A percentile compares a stretch with the other conserved stretches of the same genome.
Evolutionary conservation across 1,139 yeast species (phyloP).

Genomic region (Zygosaccharomyces sapae): DNA sequence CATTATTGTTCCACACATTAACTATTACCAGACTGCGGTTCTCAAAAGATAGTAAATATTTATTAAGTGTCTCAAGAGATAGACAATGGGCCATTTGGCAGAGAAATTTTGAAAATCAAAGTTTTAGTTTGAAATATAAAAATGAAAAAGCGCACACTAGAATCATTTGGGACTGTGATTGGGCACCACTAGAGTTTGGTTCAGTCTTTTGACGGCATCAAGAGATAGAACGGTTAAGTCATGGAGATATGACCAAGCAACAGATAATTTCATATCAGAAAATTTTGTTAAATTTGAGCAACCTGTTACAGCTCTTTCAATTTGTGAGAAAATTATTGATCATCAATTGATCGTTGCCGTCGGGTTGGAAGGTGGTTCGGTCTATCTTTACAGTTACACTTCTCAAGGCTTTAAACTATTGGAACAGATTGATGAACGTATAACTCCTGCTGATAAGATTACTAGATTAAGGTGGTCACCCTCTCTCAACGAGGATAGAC

Average conservation of each 20-base stretch:
- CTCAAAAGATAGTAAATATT: slow-evolving; percentile 62
- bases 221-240: slow-evolving; percentile 76
- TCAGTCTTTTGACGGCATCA: slow-evolving; percentile 67
- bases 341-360: slow-evolving; percentile 47
- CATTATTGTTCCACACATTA: slow-evolving; percentile 63
- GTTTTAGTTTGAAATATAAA: slow-evolving; percentile 43
- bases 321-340: slow-evolving; percentile 37
- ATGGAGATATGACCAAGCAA: slow-evolving; percentile 49
- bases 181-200: slow-evolving; percentile 53
- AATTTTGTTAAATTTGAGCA: slow-evolving; percentile 41
- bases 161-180: slow-evolving; percentile 93
- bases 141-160: slow-evolving; percentile 79
- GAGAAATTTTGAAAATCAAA: slow-evolving; percentile 41
- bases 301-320: slow-evolving; percentile 73
- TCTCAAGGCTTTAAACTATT: slow-evolving; percentile 34
- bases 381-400: slow-evolving; percentile 37
- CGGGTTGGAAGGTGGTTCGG: slow-evolving; percentile 69
- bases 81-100: slow-evolving; percentile 79
- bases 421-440: slow-evolving; percentile 36
- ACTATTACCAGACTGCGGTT: slow-evolving; percentile 82
- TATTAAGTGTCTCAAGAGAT: slow-evolving; percentile 86
- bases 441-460: slow-evolving; percentile 60
- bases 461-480: slow-evolving; percentile 54
- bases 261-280: slow-evolving; percentile 26
- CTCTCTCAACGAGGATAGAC: slow-evolving; percentile 24